Conservation (phyloP, 192 early-diverging fungal genomes). For the Coemansia sp. region DNA sequence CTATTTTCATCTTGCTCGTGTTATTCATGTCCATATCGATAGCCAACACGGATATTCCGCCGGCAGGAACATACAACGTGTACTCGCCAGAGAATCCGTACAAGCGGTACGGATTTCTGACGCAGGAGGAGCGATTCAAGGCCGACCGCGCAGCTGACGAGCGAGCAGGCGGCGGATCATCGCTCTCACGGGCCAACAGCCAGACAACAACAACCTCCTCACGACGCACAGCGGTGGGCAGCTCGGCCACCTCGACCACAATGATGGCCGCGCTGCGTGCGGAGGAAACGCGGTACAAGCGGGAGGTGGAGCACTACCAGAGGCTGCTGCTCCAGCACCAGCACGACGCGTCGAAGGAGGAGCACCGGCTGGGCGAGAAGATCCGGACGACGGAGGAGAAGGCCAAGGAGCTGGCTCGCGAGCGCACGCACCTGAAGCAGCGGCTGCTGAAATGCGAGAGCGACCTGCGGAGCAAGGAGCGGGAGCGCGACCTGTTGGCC, state of each 20-base stretch:
- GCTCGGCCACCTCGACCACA: background rate
- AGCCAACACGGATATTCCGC: slow-evolving; percentile 49
- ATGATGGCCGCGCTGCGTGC: slow-evolving; percentile 27
- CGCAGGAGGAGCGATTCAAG: slow-evolving; percentile 35
- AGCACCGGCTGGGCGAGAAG: slow-evolving; percentile 23
- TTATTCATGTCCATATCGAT: background rate
- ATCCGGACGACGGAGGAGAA: slow-evolving; percentile 25
- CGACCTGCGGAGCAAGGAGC: slow-evolving; percentile 35
- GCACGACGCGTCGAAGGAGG: slow-evolving; percentile 16
- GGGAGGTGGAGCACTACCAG: slow-evolving; percentile 40
- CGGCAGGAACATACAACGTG: slow-evolving; percentile 41
- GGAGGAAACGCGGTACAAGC: slow-evolving; percentile 32
- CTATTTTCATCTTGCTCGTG: background rate
- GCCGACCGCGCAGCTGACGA: slow-evolving; percentile 4
- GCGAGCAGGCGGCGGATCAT: background rate
- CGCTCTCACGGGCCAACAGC: slow-evolving; percentile 10
- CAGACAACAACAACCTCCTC: background rate
- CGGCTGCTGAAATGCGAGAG: slow-evolving; percentile 23
- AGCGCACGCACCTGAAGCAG: slow-evolving; percentile 32
- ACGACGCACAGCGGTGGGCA: slow-evolving; percentile 9
- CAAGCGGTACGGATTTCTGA: slow-evolving; percentile 48
- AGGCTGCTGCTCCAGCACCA: slow-evolving; percentile 22
- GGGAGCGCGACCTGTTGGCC: slow-evolving; percentile 20
- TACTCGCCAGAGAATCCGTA: slow-evolving; percentile 36
- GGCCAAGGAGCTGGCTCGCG: slow-evolving; percentile 33